These are phyloP conservation scores for Spathaspora boniae DNA, from an alignment of 805 yeast genomes.

Conservation along the genomic window DNA sequence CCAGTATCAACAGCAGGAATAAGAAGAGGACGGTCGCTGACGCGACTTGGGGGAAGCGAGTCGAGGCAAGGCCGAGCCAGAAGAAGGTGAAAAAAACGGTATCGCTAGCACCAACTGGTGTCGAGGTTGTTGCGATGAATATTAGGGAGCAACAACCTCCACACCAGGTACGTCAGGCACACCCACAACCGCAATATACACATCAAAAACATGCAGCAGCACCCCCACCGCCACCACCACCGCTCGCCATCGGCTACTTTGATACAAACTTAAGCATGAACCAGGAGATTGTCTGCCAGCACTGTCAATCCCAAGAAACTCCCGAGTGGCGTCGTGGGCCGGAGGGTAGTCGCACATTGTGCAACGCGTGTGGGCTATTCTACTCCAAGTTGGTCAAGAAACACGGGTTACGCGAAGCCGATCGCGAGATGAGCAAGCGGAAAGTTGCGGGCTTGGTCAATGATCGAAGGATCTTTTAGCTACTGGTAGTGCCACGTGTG, in stretches of 20 bases:
- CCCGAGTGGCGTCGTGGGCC: constrained; percentile 97
- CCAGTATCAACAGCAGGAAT: constrained; percentile 4
- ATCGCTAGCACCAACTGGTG: constrained; percentile 6
- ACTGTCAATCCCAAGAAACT: constrained; percentile 71
- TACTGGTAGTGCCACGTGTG: too few species aligned
- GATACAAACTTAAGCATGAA: constrained; percentile 16
- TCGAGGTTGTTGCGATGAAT: constrained; percentile 10
- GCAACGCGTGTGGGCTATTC: constrained; percentile 90
- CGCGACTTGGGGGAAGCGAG: too few species aligned
- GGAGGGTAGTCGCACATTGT: constrained; percentile 72
- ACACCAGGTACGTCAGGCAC: background rate
- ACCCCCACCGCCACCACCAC: background rate
- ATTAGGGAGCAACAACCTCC: constrained; percentile 2
- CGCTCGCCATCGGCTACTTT: constrained; percentile 12
- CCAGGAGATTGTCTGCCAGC: constrained; percentile 28
- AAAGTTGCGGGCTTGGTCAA: constrained; percentile 15
- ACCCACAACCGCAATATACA: too few species aligned
- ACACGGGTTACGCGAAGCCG: constrained; percentile 42
- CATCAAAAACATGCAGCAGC: too few species aligned
- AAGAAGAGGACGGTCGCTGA: background rate
- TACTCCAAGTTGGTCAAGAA: constrained; percentile 58
- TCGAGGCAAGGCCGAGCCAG: constrained; percentile 3
- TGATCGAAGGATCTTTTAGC: constrained; percentile 18
- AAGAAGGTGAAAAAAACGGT: constrained; percentile 2
- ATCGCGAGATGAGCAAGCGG: constrained; percentile 25